These are phyloP conservation scores for Naematelia encephala DNA, from an alignment of 768 basidiomycete genomes.

Conservation along the genomic window DNA sequence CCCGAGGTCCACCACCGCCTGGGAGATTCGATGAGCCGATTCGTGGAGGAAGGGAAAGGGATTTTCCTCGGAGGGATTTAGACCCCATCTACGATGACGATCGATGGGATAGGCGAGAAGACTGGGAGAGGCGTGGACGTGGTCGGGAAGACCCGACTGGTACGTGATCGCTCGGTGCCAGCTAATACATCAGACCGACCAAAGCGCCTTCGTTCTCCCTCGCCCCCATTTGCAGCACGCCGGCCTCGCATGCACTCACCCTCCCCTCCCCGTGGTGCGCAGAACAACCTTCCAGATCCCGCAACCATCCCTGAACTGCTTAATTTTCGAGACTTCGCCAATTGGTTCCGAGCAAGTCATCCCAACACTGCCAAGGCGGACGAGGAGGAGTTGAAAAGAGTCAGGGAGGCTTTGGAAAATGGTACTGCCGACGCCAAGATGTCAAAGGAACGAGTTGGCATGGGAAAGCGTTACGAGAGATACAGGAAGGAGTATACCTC, in stretches of 20 bases:
- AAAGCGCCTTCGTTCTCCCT: slow-evolving; percentile 40
- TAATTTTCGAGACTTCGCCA: slow-evolving; percentile 39
- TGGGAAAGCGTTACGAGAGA: slow-evolving; percentile 70
- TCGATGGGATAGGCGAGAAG: slow-evolving; percentile 16
- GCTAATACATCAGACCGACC: slow-evolving; percentile 24
- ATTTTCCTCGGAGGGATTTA: slow-evolving; percentile 27
- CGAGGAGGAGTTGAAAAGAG: slow-evolving; percentile 33
- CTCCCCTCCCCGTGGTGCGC: slow-evolving; percentile 18
- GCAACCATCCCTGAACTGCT: slow-evolving; percentile 30
- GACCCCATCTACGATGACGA: slow-evolving; percentile 26
- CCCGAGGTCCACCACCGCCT: slow-evolving; percentile 15
- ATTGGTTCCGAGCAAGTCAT: slow-evolving; percentile 42
- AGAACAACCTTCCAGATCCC: slow-evolving; percentile 29
- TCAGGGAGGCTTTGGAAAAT: slow-evolving; percentile 21
- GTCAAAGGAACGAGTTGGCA: slow-evolving; percentile 35
- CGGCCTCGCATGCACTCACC: slow-evolving; percentile 25
- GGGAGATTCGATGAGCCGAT: background rate
- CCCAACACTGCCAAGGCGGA: slow-evolving; percentile 41
- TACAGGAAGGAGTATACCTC: slow-evolving; percentile 88
- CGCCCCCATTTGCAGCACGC: slow-evolving; percentile 26
- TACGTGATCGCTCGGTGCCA: background rate
- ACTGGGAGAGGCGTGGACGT: slow-evolving; percentile 24
- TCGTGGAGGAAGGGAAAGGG: slow-evolving; percentile 20
- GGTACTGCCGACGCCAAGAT: slow-evolving; percentile 9
- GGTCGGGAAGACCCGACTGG: background rate